Evolutionary conservation across 192 early-diverging fungal species (phyloP).

Genomic region (Allomyces macrogynus): DNA sequence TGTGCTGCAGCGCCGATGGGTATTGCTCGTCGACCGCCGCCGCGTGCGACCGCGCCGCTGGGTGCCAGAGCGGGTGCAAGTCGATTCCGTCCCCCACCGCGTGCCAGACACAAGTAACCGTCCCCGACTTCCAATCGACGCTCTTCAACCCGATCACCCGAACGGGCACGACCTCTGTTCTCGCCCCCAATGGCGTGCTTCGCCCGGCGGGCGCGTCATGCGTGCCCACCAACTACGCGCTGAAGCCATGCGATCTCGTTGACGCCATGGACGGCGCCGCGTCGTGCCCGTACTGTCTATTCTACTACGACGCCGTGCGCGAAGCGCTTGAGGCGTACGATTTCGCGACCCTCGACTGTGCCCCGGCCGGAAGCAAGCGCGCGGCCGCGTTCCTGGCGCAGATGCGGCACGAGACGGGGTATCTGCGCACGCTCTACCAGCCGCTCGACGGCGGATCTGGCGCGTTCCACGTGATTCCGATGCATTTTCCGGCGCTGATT

Average conservation of each 20-base stretch:
- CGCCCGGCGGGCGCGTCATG: not conserved
- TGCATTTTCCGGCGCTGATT: not conserved
- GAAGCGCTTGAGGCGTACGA: not conserved
- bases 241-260: not conserved
- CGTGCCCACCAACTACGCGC: not conserved
- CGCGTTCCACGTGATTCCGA: not conserved
- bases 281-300: not conserved
- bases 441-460: not conserved
- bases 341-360: not conserved
- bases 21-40: not conserved
- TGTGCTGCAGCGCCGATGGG: not conserved
- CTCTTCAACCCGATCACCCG: not conserved
- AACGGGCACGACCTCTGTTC: not conserved
- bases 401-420: not conserved
- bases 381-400: not conserved
- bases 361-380: not conserved
- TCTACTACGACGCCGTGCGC: not conserved
- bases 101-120: not conserved
- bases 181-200: not conserved
- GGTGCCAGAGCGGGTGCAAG: not conserved
- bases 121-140: not conserved
- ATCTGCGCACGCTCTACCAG: not conserved
- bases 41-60: not conserved
- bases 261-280: not conserved
- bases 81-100: not conserved